These are phyloP conservation scores for Heliocybe sulcata DNA, from an alignment of 1,284 basidiomycete genomes.

Conservation along the genomic window DNA sequence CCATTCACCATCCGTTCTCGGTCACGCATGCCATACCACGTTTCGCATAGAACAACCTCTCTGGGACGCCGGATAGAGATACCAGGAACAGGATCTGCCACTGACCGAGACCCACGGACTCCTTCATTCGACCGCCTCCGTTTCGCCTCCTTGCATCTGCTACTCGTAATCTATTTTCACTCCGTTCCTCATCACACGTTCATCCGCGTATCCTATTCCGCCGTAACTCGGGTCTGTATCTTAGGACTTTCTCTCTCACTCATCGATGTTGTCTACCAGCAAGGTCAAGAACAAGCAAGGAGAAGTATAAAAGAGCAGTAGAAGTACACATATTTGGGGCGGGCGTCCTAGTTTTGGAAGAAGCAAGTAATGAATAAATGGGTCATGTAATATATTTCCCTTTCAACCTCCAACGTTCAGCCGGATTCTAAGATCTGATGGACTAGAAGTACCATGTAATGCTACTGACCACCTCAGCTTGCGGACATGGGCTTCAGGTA, in stretches of 20 bases:
- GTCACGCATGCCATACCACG: neutral
- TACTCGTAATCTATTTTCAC: neutral
- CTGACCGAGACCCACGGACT: neutral
- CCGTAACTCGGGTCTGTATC: neutral
- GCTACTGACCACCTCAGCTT: neutral
- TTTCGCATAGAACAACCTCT: neutral
- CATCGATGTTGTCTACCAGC: neutral
- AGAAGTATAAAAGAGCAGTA: conserved; percentile 3
- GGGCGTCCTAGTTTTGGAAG: neutral
- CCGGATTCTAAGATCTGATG: neutral
- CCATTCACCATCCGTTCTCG: neutral
- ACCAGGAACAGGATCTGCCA: neutral
- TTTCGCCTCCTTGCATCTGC: neutral
- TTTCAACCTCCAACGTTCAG: neutral
- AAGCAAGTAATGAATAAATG: conserved; percentile 1
- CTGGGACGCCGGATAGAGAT: neutral
- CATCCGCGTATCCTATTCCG: neutral
- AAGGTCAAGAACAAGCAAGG: neutral
- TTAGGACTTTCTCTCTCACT: conserved; percentile 3
- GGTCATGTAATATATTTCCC: neutral
- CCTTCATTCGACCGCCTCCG: neutral
- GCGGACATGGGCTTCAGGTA: too few relatives aligned
- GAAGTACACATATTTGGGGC: conserved; percentile 1
- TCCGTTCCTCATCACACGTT: neutral
- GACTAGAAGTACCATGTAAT: neutral